phyloP scores from a whole-genome alignment of 208 protist species.

The Acanthamoeba castellanii region DNA sequence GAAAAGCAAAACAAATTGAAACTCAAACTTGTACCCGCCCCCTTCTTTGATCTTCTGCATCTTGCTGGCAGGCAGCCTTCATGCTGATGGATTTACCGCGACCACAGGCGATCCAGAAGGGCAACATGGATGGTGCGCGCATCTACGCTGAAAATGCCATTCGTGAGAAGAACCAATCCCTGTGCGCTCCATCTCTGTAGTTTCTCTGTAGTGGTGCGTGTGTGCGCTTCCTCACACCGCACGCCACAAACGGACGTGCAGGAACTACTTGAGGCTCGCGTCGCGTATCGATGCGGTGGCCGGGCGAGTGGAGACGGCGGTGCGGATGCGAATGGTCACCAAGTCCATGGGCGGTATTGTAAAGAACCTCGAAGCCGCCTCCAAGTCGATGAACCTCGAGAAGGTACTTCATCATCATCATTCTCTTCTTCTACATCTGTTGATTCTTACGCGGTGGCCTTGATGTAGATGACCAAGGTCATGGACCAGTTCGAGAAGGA shows the following conservation, averaged over 20 bases:
- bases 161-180: constrained; percentile 96
- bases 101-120: constrained; percentile 95
- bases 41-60: neutral
- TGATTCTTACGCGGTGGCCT: neutral
- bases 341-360: constrained; percentile 96
- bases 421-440: neutral
- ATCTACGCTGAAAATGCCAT: constrained; percentile 99
- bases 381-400: constrained; percentile 95
- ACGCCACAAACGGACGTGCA: neutral
- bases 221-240: too few relatives aligned
- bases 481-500: constrained; percentile 99
- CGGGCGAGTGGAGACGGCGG: constrained; percentile 95
- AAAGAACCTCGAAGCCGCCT: constrained; percentile 95
- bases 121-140: constrained; percentile 97
- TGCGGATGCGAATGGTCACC: constrained; percentile 93
- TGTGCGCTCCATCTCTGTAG: neutral
- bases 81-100: too few relatives aligned
- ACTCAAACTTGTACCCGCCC: constrained; percentile 90
- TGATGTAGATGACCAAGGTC: constrained; percentile 88
- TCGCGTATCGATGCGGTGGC: constrained; percentile 97
- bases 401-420: constrained; percentile 79
- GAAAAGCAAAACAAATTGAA: constrained; percentile 94
- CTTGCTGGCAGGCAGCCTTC: neutral
- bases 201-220: too few relatives aligned
- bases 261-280: constrained; percentile 96